phyloP scores from a whole-genome alignment of 169 alveolate species.

The Condylostoma magnum region DNA sequence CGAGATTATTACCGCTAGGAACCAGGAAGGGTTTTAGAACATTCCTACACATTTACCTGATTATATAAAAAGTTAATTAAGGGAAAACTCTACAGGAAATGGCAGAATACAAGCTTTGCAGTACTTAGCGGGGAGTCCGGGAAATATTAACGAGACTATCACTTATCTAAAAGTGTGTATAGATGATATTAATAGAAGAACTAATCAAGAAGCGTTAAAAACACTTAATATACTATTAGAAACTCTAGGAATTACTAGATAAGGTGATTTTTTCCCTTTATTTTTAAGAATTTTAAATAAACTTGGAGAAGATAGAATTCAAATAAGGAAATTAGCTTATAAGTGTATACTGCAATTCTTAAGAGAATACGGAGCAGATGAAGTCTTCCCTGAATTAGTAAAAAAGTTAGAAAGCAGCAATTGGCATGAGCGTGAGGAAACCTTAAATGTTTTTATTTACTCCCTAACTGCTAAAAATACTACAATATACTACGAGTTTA shows the following conservation, averaged over 20 bases:
- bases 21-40: not conserved
- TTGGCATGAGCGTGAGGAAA: constrained; percentile 25
- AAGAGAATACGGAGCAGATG: not conserved
- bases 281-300: not conserved
- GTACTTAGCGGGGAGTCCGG: not conserved
- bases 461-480: not conserved
- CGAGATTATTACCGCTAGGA: constrained; percentile 20
- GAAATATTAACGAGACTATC: not conserved
- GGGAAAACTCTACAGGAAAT: constrained; percentile 7
- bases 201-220: constrained; percentile 1
- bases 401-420: not conserved
- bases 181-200: not conserved
- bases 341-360: not conserved
- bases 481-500: not conserved
- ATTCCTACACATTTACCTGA: not conserved
- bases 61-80: not conserved
- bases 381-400: not conserved
- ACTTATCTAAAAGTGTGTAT: not conserved
- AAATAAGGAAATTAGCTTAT: not conserved
- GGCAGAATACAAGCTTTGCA: not conserved
- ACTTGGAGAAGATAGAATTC: constrained; percentile 16
- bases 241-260: constrained; percentile 9
- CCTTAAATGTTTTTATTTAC: not conserved
- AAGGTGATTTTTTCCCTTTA: constrained; percentile 1
- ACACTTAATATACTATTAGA: not conserved